These are phyloP conservation scores for Westerdykella ornata DNA, from an alignment of 2,329 filamentous ascomycete genomes.

Conservation along the genomic window DNA sequence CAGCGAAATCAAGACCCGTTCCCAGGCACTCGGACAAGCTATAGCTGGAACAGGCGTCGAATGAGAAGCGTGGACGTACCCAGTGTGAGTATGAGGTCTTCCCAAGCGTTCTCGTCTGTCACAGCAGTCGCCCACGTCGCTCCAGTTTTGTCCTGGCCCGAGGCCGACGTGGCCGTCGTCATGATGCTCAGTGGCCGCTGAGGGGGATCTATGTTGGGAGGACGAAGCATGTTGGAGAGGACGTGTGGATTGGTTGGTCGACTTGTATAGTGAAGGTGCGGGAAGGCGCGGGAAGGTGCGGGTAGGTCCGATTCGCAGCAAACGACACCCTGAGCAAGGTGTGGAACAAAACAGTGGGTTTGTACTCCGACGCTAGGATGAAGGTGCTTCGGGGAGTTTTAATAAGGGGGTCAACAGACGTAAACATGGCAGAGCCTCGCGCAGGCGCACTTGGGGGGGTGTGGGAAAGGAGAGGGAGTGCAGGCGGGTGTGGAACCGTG, in stretches of 20 bases:
- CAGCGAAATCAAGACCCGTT: too few species aligned
- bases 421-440: constrained; percentile 21
- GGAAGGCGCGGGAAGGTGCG: constrained; percentile 1
- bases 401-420: too few species aligned
- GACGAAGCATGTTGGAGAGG: constrained; percentile 22
- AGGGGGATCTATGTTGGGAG: constrained; percentile 19
- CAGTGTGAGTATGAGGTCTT: constrained; percentile 44
- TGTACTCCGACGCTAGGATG: too few species aligned
- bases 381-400: too few species aligned
- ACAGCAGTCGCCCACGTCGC: constrained; percentile 40
- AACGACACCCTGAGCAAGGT: too few species aligned
- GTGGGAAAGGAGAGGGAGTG: constrained; percentile 8
- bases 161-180: constrained; percentile 31
- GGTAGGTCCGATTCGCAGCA: neutral
- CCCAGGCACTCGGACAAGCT: too few species aligned
- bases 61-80: constrained; percentile 19
- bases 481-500: constrained; percentile 5
- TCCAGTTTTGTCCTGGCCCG: constrained; percentile 38
- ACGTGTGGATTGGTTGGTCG: constrained; percentile 10
- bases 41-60: too few species aligned
- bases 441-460: constrained; percentile 10
- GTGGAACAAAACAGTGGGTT: too few species aligned
- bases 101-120: constrained; percentile 41
- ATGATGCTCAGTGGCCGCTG: constrained; percentile 30
- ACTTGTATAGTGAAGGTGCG: constrained; percentile 5